Conservation (phyloP, 495 filamentous ascomycete genomes). For the Penicillium cataractarum region DNA sequence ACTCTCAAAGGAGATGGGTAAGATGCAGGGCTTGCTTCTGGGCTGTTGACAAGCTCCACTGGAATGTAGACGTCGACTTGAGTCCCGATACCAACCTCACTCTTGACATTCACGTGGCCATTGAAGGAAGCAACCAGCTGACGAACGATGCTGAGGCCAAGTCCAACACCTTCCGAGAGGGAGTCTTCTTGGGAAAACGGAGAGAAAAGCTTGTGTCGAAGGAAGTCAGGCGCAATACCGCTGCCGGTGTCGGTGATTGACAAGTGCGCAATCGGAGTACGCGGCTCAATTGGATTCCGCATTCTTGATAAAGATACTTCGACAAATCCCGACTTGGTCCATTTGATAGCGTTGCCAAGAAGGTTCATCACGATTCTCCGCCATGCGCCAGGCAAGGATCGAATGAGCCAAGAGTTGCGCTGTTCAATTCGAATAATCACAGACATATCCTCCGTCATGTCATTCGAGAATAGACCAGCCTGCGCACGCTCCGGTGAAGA, state of each 20-base stretch:
- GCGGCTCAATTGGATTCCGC: slow-evolving; percentile 22
- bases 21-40: neutral
- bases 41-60: slow-evolving; percentile 38
- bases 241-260: slow-evolving; percentile 67
- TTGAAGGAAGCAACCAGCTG: slow-evolving; percentile 63
- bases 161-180: slow-evolving; percentile 66
- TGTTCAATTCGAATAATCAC: slow-evolving; percentile 61
- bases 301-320: slow-evolving; percentile 53
- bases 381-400: slow-evolving; percentile 63
- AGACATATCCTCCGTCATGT: slow-evolving; percentile 32
- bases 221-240: slow-evolving; percentile 69
- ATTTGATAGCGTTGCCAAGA: slow-evolving; percentile 73
- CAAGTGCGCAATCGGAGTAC: slow-evolving; percentile 37
- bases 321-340: slow-evolving; percentile 62
- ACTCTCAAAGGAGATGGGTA: neutral
- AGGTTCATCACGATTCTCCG: slow-evolving; percentile 72
- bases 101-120: slow-evolving; percentile 62
- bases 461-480: neutral
- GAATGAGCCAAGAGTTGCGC: slow-evolving; percentile 54
- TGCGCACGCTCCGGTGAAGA: neutral
- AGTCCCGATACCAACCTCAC: slow-evolving; percentile 59
- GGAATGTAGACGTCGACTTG: slow-evolving; percentile 59
- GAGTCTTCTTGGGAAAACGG: slow-evolving; percentile 74
- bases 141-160: slow-evolving; percentile 70
- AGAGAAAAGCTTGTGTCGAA: slow-evolving; percentile 65